Evolutionary conservation across 768 basidiomycete species (phyloP).

Genomic region (Podaxis mareebaensis): DNA sequence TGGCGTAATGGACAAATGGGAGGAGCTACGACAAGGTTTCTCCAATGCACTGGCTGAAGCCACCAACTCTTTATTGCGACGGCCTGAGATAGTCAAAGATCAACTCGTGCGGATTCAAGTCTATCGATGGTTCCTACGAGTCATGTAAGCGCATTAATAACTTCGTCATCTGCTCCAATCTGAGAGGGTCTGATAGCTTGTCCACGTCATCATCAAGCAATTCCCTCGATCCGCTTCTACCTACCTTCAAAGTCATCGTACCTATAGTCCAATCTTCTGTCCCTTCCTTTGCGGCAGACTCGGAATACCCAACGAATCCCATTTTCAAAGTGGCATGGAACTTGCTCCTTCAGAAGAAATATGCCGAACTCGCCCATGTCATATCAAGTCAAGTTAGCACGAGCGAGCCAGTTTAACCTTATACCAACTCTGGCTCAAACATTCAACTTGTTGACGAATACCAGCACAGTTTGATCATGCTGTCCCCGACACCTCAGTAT

Average conservation of each 20-base stretch:
- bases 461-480: no score
- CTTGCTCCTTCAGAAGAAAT: neutral
- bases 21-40: neutral
- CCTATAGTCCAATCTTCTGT: neutral
- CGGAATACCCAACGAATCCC: constrained; percentile 8
- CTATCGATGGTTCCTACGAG: neutral
- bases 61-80: neutral
- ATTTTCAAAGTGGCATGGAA: neutral
- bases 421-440: no score
- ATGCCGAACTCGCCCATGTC: neutral
- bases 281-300: neutral
- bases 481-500: no score
- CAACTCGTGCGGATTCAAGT: neutral
- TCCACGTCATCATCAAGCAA: neutral
- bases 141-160: neutral
- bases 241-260: neutral
- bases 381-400: neutral
- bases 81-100: neutral
- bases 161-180: neutral
- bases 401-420: neutral
- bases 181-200: neutral
- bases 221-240: neutral
- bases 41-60: neutral
- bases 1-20: neutral
- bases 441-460: no score